Conservation (phyloP, 2,329 filamentous ascomycete species). For the Dothideomycetidae sp. region DNA sequence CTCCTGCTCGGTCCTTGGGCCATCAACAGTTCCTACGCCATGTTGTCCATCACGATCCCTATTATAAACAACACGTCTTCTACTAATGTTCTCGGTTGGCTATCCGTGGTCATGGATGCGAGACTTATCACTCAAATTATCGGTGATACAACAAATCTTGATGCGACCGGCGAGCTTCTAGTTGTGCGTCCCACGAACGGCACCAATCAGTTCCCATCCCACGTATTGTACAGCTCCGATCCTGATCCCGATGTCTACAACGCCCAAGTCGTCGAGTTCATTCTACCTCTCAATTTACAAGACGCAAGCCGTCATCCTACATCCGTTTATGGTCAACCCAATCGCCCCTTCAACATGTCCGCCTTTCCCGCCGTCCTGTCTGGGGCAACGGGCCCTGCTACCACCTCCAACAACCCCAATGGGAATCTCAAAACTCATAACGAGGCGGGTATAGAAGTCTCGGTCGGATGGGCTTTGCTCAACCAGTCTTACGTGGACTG, state of each 20-base stretch:
- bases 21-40: constrained; percentile 57
- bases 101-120: constrained; percentile 65
- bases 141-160: constrained; percentile 53
- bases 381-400: constrained; percentile 41
- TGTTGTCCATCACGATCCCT: constrained; percentile 70
- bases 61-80: constrained; percentile 52
- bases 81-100: constrained; percentile 60
- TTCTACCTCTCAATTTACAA: constrained; percentile 17
- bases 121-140: constrained; percentile 48
- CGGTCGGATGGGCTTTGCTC: constrained; percentile 66
- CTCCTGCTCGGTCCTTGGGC: constrained; percentile 65
- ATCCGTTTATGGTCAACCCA: constrained; percentile 25
- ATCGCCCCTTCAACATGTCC: constrained; percentile 42
- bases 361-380: constrained; percentile 49
- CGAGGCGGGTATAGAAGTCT: constrained; percentile 54
- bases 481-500: constrained; percentile 59
- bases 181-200: constrained; percentile 52
- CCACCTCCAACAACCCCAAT: constrained; percentile 50
- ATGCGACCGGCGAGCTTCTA: constrained; percentile 53
- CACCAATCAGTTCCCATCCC: constrained; percentile 42
- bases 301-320: constrained; percentile 18
- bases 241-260: constrained; percentile 6
- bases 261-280: constrained; percentile 16
- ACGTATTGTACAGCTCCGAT: constrained; percentile 19
- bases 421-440: constrained; percentile 55